Evolutionary conservation across 148 eudicot genomes (phyloP).

Genomic region (Rhododendron mucronatum): DNA sequence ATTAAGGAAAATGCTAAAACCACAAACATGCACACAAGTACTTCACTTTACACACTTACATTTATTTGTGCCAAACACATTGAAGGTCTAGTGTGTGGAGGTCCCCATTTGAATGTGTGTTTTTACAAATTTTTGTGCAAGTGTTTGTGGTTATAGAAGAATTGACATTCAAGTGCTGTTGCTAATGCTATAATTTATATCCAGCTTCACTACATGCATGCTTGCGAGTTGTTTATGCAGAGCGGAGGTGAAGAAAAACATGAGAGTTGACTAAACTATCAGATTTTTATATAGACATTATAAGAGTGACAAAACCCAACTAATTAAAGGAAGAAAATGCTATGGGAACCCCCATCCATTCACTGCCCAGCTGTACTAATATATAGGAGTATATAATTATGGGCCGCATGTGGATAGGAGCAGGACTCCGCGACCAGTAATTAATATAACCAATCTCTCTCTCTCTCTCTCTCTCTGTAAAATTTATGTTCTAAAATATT

Average conservation of each 20-base stretch:
- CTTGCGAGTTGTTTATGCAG: background rate
- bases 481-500: too few relatives aligned
- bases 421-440: constrained; percentile 9
- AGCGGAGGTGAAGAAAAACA: constrained; percentile 13
- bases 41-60: too few relatives aligned
- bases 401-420: constrained; percentile 30
- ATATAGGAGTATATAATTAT: background rate
- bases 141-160: too few relatives aligned
- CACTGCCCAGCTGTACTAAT: constrained; percentile 19
- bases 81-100: too few relatives aligned
- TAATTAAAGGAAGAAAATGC: constrained; percentile 1
- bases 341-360: constrained; percentile 22
- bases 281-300: background rate
- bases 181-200: too few relatives aligned
- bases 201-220: too few relatives aligned
- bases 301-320: background rate
- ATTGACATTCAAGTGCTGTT: too few relatives aligned
- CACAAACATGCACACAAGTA: too few relatives aligned
- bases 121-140: too few relatives aligned
- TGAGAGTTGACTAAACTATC: background rate
- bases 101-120: too few relatives aligned
- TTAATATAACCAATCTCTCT: background rate
- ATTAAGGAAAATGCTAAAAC: too few relatives aligned
- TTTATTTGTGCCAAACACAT: too few relatives aligned
- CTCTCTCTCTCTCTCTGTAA: background rate